phyloP scores from a whole-genome alignment of 306 rosid genomes.

The Malus sylvestris region DNA sequence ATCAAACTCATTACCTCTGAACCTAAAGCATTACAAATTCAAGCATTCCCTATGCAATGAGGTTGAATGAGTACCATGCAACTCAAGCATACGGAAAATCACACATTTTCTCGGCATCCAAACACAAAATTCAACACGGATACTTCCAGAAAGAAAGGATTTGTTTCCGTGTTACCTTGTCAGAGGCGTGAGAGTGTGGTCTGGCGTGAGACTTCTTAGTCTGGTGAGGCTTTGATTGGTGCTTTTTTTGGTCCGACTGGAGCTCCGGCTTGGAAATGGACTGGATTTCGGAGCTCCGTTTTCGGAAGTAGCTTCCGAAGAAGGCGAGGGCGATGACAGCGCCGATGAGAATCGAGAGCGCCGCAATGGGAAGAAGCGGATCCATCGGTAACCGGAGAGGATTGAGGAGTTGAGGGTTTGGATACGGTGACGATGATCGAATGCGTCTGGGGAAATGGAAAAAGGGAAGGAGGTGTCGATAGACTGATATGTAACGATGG shows the following conservation, averaged over 20 bases:
- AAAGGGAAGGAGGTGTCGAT: no score
- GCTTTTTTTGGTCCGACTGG: constrained; percentile 41
- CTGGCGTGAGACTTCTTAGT: constrained; percentile 55
- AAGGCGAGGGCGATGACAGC: constrained; percentile 54
- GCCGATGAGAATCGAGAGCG: constrained; percentile 57
- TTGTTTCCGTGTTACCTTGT: constrained; percentile 41
- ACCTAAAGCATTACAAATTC: background rate
- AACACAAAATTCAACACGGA: background rate
- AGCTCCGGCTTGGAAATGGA: constrained; percentile 56
- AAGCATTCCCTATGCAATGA: background rate
- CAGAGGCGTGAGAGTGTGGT: constrained; percentile 60
- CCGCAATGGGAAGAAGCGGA: constrained; percentile 40
- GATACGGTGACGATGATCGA: background rate
- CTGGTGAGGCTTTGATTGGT: constrained; percentile 37
- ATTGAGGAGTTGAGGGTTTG: background rate
- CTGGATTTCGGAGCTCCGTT: constrained; percentile 73
- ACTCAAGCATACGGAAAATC: background rate
- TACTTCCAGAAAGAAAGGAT: background rate
- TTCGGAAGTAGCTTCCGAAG: constrained; percentile 55
- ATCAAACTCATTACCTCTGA: background rate
- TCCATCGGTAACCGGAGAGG: constrained; percentile 43
- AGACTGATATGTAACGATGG: background rate
- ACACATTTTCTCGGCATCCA: constrained; percentile 3
- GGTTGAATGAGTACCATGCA: background rate
- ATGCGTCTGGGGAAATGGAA: background rate